These are phyloP conservation scores for Myotisia sp. DNA, from an alignment of 2,329 filamentous ascomycete species.

Conservation along the genomic window DNA sequence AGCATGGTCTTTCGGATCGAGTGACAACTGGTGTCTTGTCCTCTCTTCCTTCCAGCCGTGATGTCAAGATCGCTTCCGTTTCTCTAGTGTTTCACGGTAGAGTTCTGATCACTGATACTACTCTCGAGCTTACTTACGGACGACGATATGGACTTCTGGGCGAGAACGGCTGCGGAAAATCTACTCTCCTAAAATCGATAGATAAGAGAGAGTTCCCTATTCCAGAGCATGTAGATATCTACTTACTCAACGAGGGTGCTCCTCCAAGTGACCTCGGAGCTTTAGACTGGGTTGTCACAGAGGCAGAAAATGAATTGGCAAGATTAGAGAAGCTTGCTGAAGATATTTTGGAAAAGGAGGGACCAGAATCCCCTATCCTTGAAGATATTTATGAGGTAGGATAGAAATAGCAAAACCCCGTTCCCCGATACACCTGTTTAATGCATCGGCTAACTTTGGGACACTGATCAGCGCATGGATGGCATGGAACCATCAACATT, in stretches of 20 bases:
- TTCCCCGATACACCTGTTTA: slow-evolving; percentile 11
- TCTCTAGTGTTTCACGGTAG: slow-evolving; percentile 96
- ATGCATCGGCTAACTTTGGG: slow-evolving; percentile 5
- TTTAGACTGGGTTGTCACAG: slow-evolving; percentile 89
- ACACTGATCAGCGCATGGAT: slow-evolving; percentile 83
- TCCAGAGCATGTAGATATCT: slow-evolving; percentile 93
- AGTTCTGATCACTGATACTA: slow-evolving; percentile 87
- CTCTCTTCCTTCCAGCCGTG: slow-evolving; percentile 69
- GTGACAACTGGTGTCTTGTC: slow-evolving; percentile 94
- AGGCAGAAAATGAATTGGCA: slow-evolving; percentile 86
- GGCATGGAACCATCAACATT: slow-evolving; percentile 98
- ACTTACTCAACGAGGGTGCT: slow-evolving; percentile 93
- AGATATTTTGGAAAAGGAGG: slow-evolving; percentile 77
- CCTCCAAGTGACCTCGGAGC: slow-evolving; percentile 78
- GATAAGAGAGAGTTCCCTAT: slow-evolving; percentile 87
- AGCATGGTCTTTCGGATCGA: slow-evolving; percentile 88
- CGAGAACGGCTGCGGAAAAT: slow-evolving; percentile 99
- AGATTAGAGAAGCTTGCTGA: slow-evolving; percentile 80
- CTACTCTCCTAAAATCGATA: slow-evolving; percentile 91
- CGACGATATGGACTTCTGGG: slow-evolving; percentile 88
- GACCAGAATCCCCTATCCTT: slow-evolving; percentile 76
- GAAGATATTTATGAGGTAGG: slow-evolving; percentile 92
- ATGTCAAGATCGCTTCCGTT: slow-evolving; percentile 91
- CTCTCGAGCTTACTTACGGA: slow-evolving; percentile 81
- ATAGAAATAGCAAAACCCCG: slow-evolving; percentile 2